These are phyloP conservation scores for Cryptosporidium canis DNA, from an alignment of 169 alveolate genomes.

Conservation along the genomic window DNA sequence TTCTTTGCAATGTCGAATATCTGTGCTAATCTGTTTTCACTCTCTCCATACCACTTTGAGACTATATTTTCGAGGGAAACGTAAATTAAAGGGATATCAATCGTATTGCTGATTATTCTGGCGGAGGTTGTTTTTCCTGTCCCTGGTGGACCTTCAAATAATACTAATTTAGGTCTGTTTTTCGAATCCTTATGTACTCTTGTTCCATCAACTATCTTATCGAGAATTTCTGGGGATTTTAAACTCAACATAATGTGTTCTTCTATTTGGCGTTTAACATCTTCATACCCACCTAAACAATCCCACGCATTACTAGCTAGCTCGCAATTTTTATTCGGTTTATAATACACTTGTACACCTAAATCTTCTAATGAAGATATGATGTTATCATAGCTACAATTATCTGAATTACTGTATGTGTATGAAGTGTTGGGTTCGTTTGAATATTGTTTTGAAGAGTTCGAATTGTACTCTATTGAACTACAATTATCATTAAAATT, in stretches of 20 bases:
- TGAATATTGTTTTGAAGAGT: neutral
- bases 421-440: neutral
- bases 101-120: slow-evolving; percentile 83
- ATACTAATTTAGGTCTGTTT: slow-evolving; percentile 86
- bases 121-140: slow-evolving; percentile 93
- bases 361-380: slow-evolving; percentile 39
- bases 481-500: neutral
- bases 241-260: slow-evolving; percentile 85
- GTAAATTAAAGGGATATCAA: slow-evolving; percentile 85
- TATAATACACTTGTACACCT: slow-evolving; percentile 52
- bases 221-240: slow-evolving; percentile 85
- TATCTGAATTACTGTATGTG: neutral
- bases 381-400: neutral
- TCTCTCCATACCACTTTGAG: slow-evolving; percentile 89
- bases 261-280: slow-evolving; percentile 86
- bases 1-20: slow-evolving; percentile 83
- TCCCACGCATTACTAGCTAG: slow-evolving; percentile 78
- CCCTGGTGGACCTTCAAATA: slow-evolving; percentile 93
- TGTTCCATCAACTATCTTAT: slow-evolving; percentile 83
- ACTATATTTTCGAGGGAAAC: slow-evolving; percentile 86
- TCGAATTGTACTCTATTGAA: neutral
- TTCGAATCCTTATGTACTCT: slow-evolving; percentile 82
- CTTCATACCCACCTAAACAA: slow-evolving; percentile 86
- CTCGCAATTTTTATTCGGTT: neutral
- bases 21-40: slow-evolving; percentile 84